A percentile compares a stretch with the other conserved stretches of the same genome.
These are phyloP conservation scores for Backusella australiensis DNA, from an alignment of 192 early-diverging fungal genomes.

Conservation along the genomic window DNA sequence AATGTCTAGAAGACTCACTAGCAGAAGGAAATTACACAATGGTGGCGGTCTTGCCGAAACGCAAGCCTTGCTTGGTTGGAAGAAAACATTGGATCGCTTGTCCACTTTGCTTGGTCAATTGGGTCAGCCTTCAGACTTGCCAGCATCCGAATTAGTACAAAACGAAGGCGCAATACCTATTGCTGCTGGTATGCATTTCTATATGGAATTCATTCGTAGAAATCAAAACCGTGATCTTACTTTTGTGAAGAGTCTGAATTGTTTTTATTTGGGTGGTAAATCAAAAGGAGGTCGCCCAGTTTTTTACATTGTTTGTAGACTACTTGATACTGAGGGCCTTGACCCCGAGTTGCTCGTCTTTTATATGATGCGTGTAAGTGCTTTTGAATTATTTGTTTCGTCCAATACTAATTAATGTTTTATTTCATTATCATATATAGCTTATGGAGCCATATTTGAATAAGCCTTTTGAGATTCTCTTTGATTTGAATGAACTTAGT, in stretches of 20 bases:
- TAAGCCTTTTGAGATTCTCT: slow-evolving; percentile 73
- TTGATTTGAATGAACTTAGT: slow-evolving; percentile 76
- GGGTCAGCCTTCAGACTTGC: slow-evolving; percentile 71
- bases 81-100: slow-evolving; percentile 73
- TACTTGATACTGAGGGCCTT: slow-evolving; percentile 67
- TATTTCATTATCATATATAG: slow-evolving; percentile 6
- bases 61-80: slow-evolving; percentile 40
- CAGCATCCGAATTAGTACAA: slow-evolving; percentile 33
- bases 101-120: slow-evolving; percentile 79
- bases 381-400: not conserved
- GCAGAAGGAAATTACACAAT: slow-evolving; percentile 47
- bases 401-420: not conserved
- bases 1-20: slow-evolving; percentile 62
- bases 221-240: slow-evolving; percentile 62
- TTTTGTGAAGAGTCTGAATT: slow-evolving; percentile 56
- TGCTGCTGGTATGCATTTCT: slow-evolving; percentile 47
- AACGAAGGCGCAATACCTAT: slow-evolving; percentile 26
- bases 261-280: slow-evolving; percentile 77
- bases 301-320: slow-evolving; percentile 78
- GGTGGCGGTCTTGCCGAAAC: not conserved
- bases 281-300: slow-evolving; percentile 73
- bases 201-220: slow-evolving; percentile 67
- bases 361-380: slow-evolving; percentile 62
- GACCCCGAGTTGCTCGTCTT: slow-evolving; percentile 85
- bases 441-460: slow-evolving; percentile 64